phyloP scores from a whole-genome alignment of 192 early-diverging fungal species.

The Endogone sp. region DNA sequence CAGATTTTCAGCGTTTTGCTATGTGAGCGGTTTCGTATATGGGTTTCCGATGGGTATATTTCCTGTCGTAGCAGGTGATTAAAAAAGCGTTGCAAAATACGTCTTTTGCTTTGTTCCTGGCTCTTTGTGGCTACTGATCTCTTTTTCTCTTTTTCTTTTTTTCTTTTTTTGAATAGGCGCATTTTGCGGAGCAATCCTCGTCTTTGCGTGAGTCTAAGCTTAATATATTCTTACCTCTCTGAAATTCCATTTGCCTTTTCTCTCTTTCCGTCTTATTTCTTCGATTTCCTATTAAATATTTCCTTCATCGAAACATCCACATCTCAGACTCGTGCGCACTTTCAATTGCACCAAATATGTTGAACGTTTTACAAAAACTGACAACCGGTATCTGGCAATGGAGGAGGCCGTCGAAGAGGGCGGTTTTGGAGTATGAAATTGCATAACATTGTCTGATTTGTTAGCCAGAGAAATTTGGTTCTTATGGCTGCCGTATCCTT shows the following conservation, averaged over 20 bases:
- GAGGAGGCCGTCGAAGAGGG: constrained; percentile 30
- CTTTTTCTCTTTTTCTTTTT: neutral
- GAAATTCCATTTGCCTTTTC: too few relatives aligned
- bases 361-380: constrained; percentile 6
- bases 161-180: constrained; percentile 1
- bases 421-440: constrained; percentile 16
- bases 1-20: constrained; percentile 30
- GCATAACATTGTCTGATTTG: neutral
- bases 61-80: constrained; percentile 36
- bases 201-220: constrained; percentile 8
- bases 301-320: too few relatives aligned
- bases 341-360: constrained; percentile 16
- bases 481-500: neutral
- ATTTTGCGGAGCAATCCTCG: constrained; percentile 20
- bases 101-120: too few relatives aligned
- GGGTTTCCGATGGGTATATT: constrained; percentile 43
- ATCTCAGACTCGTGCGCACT: constrained; percentile 16
- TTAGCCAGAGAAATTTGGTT: too few relatives aligned
- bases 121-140: neutral
- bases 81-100: neutral
- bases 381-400: constrained; percentile 20
- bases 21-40: constrained; percentile 48
- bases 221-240: too few relatives aligned
- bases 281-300: too few relatives aligned
- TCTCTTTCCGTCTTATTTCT: too few relatives aligned